Base-by-base conservation (phyloP, 345 rosid species). In the Reutealis trisperma region DNA sequence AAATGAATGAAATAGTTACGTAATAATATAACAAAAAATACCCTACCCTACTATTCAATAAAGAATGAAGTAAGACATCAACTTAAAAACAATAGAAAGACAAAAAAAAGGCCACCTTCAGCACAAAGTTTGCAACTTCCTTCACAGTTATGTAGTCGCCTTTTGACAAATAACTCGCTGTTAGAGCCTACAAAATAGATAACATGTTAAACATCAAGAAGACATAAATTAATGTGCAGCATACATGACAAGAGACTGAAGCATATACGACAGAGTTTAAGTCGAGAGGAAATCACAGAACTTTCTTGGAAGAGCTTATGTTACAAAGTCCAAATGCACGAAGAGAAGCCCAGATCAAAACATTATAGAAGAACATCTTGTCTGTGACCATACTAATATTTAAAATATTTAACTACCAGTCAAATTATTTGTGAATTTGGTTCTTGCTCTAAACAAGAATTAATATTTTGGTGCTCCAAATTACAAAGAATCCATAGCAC, bases 91-190 rank as follows among this genome's bases (percentile, higher is more conserved):
- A 24, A 22, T 0, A 25, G 14, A 70, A 9, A 51, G 44, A 30
- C 2, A 15, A 18, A 6, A 27, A 18, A 30, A 8, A 70, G 5
- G 44, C 77, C 61, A 89, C 98, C 91, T 90, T 96, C 55, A 96
- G 81, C 67, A 93, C 93, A 77, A 90, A 90, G 71, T 83, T 79
- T 22, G 97, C 84, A 72, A 91, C 81, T 80, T 92, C 92, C 86
- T 77, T 93, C 75, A 89, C 97, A 30, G 89, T 83, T 52, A 75
- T 83, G 74, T 87, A 87, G 79, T 95, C 96, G 55, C 86, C 87
- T 85, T 87, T 87, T 68, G 98, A 93, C 62, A 86, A 77, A 77
- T 87, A 86, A 85, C 92, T 89, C 57, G 99, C 99, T 79, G 93
- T 89, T 78, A 95, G 74, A 71, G 94, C 93, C 98, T 96, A 77